These are phyloP conservation scores for Beauveria scarabaeidicola DNA, from an alignment of 2,329 filamentous ascomycete species.

Conservation along the genomic window DNA sequence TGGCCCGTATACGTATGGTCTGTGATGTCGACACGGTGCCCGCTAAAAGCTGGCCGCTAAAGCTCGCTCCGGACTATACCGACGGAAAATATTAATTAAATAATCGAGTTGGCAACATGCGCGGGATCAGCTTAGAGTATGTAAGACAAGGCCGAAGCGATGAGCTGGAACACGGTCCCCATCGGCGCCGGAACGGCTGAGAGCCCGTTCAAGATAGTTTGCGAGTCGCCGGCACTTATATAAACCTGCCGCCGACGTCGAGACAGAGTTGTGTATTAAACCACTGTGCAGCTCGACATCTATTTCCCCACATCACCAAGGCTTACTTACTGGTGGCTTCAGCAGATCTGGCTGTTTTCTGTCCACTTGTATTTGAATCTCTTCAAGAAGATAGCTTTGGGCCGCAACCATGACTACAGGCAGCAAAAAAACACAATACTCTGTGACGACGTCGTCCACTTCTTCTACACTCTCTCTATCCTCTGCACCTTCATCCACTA, in stretches of 20 bases:
- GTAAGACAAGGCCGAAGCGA: neutral
- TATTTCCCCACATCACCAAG: neutral
- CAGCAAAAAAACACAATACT: neutral
- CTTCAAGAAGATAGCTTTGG: neutral
- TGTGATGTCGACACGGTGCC: neutral
- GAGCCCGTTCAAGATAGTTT: neutral
- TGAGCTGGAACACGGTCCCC: neutral
- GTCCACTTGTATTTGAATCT: neutral
- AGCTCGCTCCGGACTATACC: neutral
- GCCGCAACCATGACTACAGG: neutral
- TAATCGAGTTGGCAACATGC: neutral
- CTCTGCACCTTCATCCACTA: neutral
- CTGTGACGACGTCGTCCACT: neutral
- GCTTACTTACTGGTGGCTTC: too few relatives aligned
- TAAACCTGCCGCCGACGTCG: neutral
- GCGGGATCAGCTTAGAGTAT: neutral
- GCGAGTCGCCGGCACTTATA: neutral
- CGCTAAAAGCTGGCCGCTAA: neutral
- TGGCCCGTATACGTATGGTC: neutral
- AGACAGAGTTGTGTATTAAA: neutral
- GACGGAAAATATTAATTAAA: neutral
- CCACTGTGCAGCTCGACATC: neutral
- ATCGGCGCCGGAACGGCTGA: conserved; percentile 4
- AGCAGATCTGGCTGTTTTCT: neutral
- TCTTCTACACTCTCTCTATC: neutral